Evolutionary conservation across 2,329 filamentous ascomycete genomes (phyloP), one percentile per base, ranked within the genome.

Genomic region (Pseudopyricularia javanii): DNA sequence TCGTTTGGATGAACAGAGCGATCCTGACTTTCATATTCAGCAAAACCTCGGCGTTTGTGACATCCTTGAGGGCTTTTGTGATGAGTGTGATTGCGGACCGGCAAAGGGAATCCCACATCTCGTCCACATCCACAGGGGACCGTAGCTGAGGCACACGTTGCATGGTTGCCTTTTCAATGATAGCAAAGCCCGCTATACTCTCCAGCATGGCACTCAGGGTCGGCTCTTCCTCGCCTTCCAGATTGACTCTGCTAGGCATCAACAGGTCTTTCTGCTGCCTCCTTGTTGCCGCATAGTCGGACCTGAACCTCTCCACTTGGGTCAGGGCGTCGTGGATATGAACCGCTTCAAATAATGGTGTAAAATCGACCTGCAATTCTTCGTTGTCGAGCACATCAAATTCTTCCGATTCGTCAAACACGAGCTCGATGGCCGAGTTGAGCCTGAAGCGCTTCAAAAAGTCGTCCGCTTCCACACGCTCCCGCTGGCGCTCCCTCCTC

Each of bases 91-190:
- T 89, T 0, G 88, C 85, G 47, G 85, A 83, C 62, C 91, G 88
- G 63, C 91, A 97, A 88, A 97, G 93, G 0, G 91, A 96, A 62
- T 97, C 91, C 93, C 93, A 98, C 2, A 98, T 73, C 68, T 97
- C 93, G 63, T 98, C 93, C n/a, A 96, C 91, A 71, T 98, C 93
- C 58, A 87, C 80, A 11, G 81, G 73, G 28, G 89, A 86, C 57
- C 93, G 83, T 50, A 98, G 73, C 62, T 93, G 88, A 1, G 89
- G 88, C 1, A 86, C 85, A 59, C 86, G 86, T 58, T 85, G 85
- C 83, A 96, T 90, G 0, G 93, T 98, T 9, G 89, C 88, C 61
- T 88, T 90, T 66, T 98, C 93, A 40, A 98, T 88, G 56, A 98
- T 96, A 7, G 91, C 89, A 67, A 98, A 98, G 0, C 93, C 93